Evolutionary conservation across 768 basidiomycete genomes (phyloP).

Genomic region (Termitomyces bulborhizus): DNA sequence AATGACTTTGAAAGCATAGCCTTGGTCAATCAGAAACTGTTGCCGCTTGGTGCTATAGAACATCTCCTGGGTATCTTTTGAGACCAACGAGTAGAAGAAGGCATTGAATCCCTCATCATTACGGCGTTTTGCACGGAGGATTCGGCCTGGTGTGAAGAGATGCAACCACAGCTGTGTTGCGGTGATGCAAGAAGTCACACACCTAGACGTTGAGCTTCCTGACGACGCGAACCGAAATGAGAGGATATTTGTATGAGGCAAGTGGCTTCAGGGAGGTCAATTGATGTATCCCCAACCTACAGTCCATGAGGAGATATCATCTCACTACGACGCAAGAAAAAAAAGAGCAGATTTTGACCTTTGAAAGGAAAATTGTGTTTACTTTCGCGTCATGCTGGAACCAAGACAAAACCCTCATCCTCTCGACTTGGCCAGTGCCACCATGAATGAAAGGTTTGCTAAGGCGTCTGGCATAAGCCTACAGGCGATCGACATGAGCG

Average conservation of each 20-base stretch:
- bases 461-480: conserved; percentile 93
- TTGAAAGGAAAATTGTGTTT: conserved; percentile 98
- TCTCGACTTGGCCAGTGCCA: conserved; percentile 88
- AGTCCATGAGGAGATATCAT: not conserved
- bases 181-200: conserved; percentile 16
- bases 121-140: conserved; percentile 91
- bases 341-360: conserved; percentile 41
- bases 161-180: conserved; percentile 1
- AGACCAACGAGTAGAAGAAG: conserved; percentile 98
- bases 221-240: conserved; percentile 95
- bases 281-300: conserved; percentile 96
- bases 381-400: conserved; percentile 95
- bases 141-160: conserved; percentile 59
- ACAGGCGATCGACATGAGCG: conserved; percentile 6
- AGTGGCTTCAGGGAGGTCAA: conserved; percentile 97
- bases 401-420: conserved; percentile 90
- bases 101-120: conserved; percentile 99
- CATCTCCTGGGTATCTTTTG: conserved; percentile 99
- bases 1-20: conserved; percentile 99
- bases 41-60: conserved; percentile 99
- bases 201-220: conserved; percentile 97
- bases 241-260: conserved; percentile 99
- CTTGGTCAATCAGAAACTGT: conserved; percentile 97
- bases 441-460: conserved; percentile 96
- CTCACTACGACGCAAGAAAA: not conserved